These are phyloP conservation scores for Fragilaria radians DNA, from an alignment of 108 stramenopile species.

Conservation along the genomic window DNA sequence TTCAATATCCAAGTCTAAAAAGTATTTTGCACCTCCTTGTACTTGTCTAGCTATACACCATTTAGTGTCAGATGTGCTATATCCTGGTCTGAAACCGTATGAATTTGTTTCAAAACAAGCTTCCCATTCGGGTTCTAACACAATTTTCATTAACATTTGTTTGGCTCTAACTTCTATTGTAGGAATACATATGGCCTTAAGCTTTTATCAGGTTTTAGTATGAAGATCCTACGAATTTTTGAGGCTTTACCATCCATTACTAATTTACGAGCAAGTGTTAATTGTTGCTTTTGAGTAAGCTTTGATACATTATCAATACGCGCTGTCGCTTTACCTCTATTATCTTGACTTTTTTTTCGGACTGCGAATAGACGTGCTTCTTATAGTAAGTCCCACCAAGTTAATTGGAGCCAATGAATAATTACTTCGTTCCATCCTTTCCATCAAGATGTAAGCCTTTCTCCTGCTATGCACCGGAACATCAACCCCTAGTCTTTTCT, in stretches of 20 bases:
- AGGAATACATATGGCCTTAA: background rate
- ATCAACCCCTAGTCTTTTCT: constrained; percentile 5
- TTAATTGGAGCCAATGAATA: background rate
- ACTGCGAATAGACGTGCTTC: background rate
- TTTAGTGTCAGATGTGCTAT: background rate
- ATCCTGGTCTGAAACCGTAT: constrained; percentile 5
- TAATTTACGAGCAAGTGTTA: background rate
- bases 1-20: constrained; percentile 4
- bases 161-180: background rate
- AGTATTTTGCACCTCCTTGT: background rate
- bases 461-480: constrained; percentile 7
- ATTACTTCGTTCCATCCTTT: constrained; percentile 8
- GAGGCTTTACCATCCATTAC: constrained; percentile 2
- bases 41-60: background rate
- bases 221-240: background rate
- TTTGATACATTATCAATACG: background rate
- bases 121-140: constrained; percentile 4
- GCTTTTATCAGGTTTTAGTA: background rate
- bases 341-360: background rate
- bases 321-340: constrained; percentile 2
- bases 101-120: background rate
- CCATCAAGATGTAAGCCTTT: constrained; percentile 6
- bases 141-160: background rate
- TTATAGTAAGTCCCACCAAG: background rate
- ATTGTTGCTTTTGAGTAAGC: background rate